Evolutionary conservation across 441 rosid species (phyloP).

Genomic region (Eutrema salsugineum): DNA sequence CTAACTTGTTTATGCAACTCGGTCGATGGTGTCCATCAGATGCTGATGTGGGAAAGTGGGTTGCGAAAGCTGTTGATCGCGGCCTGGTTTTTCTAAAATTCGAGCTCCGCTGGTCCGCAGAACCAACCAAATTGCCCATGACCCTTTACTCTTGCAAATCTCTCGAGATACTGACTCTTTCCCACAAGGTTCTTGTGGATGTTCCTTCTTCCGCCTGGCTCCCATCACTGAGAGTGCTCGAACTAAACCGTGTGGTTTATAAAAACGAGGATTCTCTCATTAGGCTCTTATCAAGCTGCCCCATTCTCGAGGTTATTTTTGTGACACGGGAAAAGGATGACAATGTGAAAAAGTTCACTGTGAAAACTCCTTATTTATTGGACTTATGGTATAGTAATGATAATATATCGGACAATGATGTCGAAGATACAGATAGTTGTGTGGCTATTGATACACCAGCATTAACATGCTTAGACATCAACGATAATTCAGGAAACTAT

Average conservation of each 20-base stretch:
- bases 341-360: background rate
- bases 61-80: no score
- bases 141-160: background rate
- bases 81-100: no score
- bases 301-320: background rate
- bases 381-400: background rate
- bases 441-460: no score
- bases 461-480: no score
- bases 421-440: background rate
- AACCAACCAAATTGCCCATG: background rate
- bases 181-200: constrained; percentile 3
- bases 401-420: background rate
- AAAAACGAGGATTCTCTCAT: background rate
- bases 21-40: no score
- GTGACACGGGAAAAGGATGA: background rate
- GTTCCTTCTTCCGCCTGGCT: background rate
- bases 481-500: background rate
- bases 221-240: background rate
- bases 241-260: background rate
- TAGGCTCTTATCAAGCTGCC: background rate
- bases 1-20: no score
- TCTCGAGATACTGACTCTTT: background rate
- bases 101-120: background rate
- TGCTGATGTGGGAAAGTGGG: no score
- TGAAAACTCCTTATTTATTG: background rate